Evolutionary conservation across 768 basidiomycete species (phyloP).

Genomic region (Calocybe gangraenosa): DNA sequence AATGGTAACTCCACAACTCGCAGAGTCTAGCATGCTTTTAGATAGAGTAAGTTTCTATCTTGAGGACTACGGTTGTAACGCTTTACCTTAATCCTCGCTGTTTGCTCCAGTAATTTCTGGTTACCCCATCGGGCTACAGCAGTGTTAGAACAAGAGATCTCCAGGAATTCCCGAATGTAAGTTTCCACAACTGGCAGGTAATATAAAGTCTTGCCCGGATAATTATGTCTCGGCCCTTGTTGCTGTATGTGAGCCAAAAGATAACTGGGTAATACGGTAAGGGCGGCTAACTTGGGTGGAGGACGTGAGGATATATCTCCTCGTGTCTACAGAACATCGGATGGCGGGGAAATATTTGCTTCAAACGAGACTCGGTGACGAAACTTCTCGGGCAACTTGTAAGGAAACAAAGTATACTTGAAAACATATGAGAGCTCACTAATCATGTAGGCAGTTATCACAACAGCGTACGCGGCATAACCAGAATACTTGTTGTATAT

Average conservation of each 20-base stretch:
- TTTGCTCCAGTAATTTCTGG: slow-evolving; percentile 23
- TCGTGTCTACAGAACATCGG: slow-evolving; percentile 22
- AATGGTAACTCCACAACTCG: slow-evolving; percentile 29
- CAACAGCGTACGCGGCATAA: slow-evolving; percentile 34
- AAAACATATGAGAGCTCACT: slow-evolving; percentile 19
- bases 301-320: slow-evolving; percentile 26
- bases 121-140: slow-evolving; percentile 23
- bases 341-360: slow-evolving; percentile 20
- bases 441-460: slow-evolving; percentile 26
- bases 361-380: slow-evolving; percentile 24
- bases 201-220: slow-evolving; percentile 21
- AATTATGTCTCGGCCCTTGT: slow-evolving; percentile 12
- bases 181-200: slow-evolving; percentile 19
- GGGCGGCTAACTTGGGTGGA: slow-evolving; percentile 18
- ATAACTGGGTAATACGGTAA: slow-evolving; percentile 1
- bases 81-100: slow-evolving; percentile 9
- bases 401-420: too few relatives aligned
- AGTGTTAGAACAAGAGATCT: slow-evolving; percentile 11
- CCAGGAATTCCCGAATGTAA: slow-evolving; percentile 25
- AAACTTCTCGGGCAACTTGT: slow-evolving; percentile 24
- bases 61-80: background rate
- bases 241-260: background rate
- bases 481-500: slow-evolving; percentile 31
- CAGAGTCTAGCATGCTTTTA: slow-evolving; percentile 31
- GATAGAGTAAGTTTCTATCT: background rate